phyloP scores from a whole-genome alignment of 768 basidiomycete genomes.

The Boletellus emodensis region DNA sequence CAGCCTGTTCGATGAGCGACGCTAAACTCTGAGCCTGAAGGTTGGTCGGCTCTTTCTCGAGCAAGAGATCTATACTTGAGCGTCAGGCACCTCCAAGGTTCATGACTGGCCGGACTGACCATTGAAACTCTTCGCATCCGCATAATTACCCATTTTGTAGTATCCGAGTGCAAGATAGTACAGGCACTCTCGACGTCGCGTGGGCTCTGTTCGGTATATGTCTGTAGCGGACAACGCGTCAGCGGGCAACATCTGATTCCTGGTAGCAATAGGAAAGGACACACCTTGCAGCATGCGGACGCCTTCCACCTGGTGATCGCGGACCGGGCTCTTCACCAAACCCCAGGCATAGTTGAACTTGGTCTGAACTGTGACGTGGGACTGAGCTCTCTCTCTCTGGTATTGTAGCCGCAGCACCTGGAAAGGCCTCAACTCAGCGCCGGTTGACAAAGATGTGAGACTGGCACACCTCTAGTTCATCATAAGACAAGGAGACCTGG shows the following conservation, averaged over 20 bases:
- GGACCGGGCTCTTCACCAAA: slow-evolving; percentile 83
- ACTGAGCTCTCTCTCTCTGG: slow-evolving; percentile 78
- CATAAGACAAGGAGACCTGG: slow-evolving; percentile 79
- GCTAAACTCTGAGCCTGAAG: slow-evolving; percentile 86
- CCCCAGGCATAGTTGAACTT: slow-evolving; percentile 99
- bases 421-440: background rate
- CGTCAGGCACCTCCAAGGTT: slow-evolving; percentile 2
- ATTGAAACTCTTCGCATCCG: slow-evolving; percentile 90
- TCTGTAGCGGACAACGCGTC: slow-evolving; percentile 45
- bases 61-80: slow-evolving; percentile 57
- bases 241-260: background rate
- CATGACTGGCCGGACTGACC: slow-evolving; percentile 46
- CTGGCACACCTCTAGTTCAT: slow-evolving; percentile 77
- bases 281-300: slow-evolving; percentile 86
- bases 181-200: slow-evolving; percentile 87
- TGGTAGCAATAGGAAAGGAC: slow-evolving; percentile 7
- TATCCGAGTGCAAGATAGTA: slow-evolving; percentile 96
- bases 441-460: background rate
- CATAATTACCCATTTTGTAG: slow-evolving; percentile 95
- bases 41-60: slow-evolving; percentile 92
- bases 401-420: slow-evolving; percentile 87
- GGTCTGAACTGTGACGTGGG: slow-evolving; percentile 88
- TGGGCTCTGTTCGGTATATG: slow-evolving; percentile 84
- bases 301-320: slow-evolving; percentile 87
- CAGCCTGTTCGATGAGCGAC: slow-evolving; percentile 81